phyloP scores from a whole-genome alignment of 768 basidiomycete genomes.

The Auricularia sp. region DNA sequence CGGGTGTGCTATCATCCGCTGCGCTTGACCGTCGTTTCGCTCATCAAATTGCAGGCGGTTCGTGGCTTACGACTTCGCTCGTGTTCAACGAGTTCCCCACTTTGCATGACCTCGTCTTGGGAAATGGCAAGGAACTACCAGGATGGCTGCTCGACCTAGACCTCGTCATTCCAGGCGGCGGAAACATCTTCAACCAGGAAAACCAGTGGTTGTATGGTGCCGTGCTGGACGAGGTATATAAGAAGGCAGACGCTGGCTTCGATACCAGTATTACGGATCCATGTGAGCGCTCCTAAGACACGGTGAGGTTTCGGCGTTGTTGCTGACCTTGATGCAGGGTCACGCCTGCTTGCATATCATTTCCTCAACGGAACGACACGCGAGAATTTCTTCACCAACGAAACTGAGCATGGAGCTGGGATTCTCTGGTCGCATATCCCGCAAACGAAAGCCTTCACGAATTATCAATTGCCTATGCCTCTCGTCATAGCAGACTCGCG shows the following conservation, averaged over 20 bases:
- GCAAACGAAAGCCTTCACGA: conserved; percentile 40
- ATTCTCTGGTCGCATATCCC: conserved; percentile 56
- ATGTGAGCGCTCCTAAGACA: conserved; percentile 22
- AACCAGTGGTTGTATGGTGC: conserved; percentile 48
- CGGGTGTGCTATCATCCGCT: conserved; percentile 31
- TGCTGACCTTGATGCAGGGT: conserved; percentile 14
- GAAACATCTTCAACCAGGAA: conserved; percentile 31
- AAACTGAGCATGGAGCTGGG: conserved; percentile 59
- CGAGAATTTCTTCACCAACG: conserved; percentile 49
- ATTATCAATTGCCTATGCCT: conserved; percentile 50
- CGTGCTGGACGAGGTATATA: conserved; percentile 42
- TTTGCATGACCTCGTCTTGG: conserved; percentile 48
- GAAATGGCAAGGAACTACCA: conserved; percentile 31
- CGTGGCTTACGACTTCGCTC: conserved; percentile 59
- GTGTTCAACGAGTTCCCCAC: conserved; percentile 54
- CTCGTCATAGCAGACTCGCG: conserved; percentile 51
- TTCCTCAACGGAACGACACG: conserved; percentile 58
- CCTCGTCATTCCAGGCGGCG: conserved; percentile 45
- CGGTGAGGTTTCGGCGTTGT: too few species aligned
- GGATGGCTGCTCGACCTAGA: conserved; percentile 53
- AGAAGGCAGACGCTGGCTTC: conserved; percentile 45
- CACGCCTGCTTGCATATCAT: conserved; percentile 60
- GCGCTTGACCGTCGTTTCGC: not conserved
- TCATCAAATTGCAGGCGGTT: conserved; percentile 36
- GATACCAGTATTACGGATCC: conserved; percentile 58